These are phyloP conservation scores for Fusarium clavum DNA, from an alignment of 2,329 filamentous ascomycete species.

Conservation along the genomic window DNA sequence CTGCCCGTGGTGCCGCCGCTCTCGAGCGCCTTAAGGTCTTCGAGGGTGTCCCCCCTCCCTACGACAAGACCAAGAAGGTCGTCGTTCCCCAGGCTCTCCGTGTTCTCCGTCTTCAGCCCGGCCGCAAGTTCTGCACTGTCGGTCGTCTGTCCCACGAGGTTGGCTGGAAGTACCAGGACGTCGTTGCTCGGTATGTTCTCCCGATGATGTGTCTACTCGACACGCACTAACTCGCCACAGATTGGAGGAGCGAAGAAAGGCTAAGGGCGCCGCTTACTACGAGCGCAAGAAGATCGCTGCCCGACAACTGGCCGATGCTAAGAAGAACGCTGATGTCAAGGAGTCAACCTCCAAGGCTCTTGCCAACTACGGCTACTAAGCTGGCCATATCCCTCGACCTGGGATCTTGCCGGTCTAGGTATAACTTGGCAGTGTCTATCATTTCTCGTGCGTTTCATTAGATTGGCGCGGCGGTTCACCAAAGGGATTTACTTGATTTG, in stretches of 20 bases:
- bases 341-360: slow-evolving; percentile 89
- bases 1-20: slow-evolving; percentile 93
- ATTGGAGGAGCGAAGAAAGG: slow-evolving; percentile 99
- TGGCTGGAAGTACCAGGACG: slow-evolving; percentile 99
- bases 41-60: slow-evolving; percentile 98
- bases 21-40: slow-evolving; percentile 99
- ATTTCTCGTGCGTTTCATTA: slow-evolving; percentile 65
- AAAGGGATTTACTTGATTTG: slow-evolving; percentile 63
- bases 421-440: slow-evolving; percentile 56
- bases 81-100: slow-evolving; percentile 98
- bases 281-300: slow-evolving; percentile 98
- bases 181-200: slow-evolving; percentile 88
- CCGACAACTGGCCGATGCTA: slow-evolving; percentile 90
- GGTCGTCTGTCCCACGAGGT: slow-evolving; percentile 98
- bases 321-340: slow-evolving; percentile 91
- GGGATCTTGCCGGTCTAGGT: slow-evolving; percentile 46
- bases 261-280: slow-evolving; percentile 99
- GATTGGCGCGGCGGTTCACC: slow-evolving; percentile 66
- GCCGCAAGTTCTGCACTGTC: slow-evolving; percentile 99
- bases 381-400: slow-evolving; percentile 48
- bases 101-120: slow-evolving; percentile 96
- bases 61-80: slow-evolving; percentile 99
- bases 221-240: slow-evolving; percentile 60
- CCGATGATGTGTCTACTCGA: neutral
- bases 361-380: slow-evolving; percentile 90